These are phyloP conservation scores for Xerocomellus amylosporus DNA, from an alignment of 768 basidiomycete species.

Conservation along the genomic window DNA sequence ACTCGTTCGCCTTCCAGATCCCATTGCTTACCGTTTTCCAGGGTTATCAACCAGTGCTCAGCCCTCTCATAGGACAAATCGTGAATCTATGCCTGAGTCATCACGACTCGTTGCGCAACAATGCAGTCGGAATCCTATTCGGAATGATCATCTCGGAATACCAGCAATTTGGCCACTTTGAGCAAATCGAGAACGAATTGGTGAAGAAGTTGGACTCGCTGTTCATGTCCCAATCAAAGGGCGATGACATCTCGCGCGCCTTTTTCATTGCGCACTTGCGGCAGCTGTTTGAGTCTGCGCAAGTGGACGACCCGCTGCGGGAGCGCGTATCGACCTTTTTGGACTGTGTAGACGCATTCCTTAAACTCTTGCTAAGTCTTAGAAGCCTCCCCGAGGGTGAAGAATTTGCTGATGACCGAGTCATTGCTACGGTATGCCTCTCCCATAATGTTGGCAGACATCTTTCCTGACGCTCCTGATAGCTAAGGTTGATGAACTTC, in stretches of 20 bases:
- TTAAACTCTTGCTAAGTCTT: slow-evolving; percentile 84
- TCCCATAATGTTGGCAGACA: background rate
- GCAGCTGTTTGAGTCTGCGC: slow-evolving; percentile 80
- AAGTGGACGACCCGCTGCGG: slow-evolving; percentile 76
- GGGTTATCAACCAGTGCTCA: slow-evolving; percentile 84
- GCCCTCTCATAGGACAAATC: slow-evolving; percentile 82
- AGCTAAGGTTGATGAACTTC: slow-evolving; percentile 92
- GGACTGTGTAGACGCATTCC: slow-evolving; percentile 87
- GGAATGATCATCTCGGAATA: slow-evolving; percentile 95
- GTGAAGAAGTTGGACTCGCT: slow-evolving; percentile 87
- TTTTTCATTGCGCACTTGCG: slow-evolving; percentile 92
- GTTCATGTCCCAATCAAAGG: slow-evolving; percentile 91
- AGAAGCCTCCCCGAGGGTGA: slow-evolving; percentile 89
- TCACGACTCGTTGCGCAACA: slow-evolving; percentile 87
- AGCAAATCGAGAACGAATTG: slow-evolving; percentile 87
- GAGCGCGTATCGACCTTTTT: slow-evolving; percentile 79
- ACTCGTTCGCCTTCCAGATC: background rate
- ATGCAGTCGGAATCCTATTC: slow-evolving; percentile 89
- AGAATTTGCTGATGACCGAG: slow-evolving; percentile 92
- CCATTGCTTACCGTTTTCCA: slow-evolving; percentile 28
- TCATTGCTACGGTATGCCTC: slow-evolving; percentile 74
- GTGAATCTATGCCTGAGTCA: slow-evolving; percentile 92
- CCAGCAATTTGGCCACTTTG: slow-evolving; percentile 79
- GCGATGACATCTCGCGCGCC: slow-evolving; percentile 85
- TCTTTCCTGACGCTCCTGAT: slow-evolving; percentile 11